Conservation (phyloP, 139 green algal genomes). For the Chlamydomonas incerta region DNA sequence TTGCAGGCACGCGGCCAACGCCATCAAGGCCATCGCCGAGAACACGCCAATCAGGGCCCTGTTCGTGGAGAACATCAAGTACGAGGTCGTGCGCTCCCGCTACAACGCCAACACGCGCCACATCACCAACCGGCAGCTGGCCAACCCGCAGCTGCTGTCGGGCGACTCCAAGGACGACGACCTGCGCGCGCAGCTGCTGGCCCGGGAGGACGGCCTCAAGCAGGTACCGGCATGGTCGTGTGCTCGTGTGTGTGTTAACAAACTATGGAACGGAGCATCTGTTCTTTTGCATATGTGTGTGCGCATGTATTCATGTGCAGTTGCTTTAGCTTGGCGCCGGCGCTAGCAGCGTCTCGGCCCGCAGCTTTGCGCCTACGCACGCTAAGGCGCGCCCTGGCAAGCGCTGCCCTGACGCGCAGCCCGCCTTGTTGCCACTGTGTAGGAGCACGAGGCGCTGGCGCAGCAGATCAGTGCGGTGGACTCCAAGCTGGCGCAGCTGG, state of each 20-base stretch:
- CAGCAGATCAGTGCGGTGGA: too few species aligned
- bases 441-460: too few species aligned
- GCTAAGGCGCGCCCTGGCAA: too few species aligned
- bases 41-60: conserved; percentile 1
- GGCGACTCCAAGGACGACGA: conserved; percentile 3
- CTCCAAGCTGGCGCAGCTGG: neutral
- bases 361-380: too few species aligned
- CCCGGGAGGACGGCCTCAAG: conserved; percentile 25
- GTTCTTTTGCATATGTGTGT: too few species aligned
- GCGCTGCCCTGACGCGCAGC: too few species aligned
- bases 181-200: neutral
- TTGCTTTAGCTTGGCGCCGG: too few species aligned
- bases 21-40: neutral
- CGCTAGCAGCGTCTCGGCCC: too few species aligned
- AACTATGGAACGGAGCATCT: too few species aligned
- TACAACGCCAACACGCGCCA: neutral
- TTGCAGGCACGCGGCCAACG: neutral
- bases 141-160: conserved; percentile 7
- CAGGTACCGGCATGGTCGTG: neutral
- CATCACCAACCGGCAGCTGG: conserved; percentile 5
- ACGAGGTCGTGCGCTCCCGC: neutral
- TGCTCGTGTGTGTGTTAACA: too few species aligned
- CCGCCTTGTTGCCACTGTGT: too few species aligned
- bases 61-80: neutral
- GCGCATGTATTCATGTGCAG: too few species aligned